Conservation (phyloP, 2,329 filamentous ascomycete species). For the Monosporascus sp. region DNA sequence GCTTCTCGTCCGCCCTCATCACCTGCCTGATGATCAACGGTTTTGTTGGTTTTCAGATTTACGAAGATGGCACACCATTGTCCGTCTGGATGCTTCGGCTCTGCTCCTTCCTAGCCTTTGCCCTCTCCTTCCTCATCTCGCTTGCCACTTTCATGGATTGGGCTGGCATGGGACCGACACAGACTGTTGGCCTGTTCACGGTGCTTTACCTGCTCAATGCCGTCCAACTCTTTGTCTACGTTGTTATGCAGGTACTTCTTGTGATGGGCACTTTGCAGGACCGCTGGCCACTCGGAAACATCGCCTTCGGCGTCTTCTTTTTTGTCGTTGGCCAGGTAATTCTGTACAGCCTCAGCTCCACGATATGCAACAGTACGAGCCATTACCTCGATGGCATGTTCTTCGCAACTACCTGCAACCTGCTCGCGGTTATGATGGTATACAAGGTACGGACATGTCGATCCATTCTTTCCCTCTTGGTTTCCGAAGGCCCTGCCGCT, state of each 20-base stretch:
- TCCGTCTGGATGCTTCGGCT: conserved; percentile 89
- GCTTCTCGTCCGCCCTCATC: conserved; percentile 77
- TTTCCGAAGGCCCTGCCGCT: conserved; percentile 17
- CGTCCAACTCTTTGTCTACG: conserved; percentile 78
- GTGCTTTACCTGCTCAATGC: conserved; percentile 90
- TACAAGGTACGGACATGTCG: conserved; percentile 67
- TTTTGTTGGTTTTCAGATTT: conserved; percentile 96
- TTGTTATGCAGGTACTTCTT: conserved; percentile 81
- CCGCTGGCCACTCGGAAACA: conserved; percentile 91
- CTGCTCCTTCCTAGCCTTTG: conserved; percentile 74
- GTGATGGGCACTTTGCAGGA: conserved; percentile 89
- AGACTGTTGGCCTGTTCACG: conserved; percentile 84
- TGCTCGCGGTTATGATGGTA: conserved; percentile 97
- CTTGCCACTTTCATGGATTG: conserved; percentile 90
- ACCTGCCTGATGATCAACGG: conserved; percentile 93
- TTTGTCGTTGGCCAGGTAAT: conserved; percentile 90
- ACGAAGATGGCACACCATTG: conserved; percentile 90
- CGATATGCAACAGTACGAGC: conserved; percentile 76
- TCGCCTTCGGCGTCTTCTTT: conserved; percentile 84
- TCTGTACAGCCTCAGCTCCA: conserved; percentile 81
- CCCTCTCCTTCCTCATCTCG: conserved; percentile 80
- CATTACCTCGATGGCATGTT: conserved; percentile 95
- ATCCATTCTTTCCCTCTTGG: not conserved
- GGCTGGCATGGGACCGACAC: conserved; percentile 78
- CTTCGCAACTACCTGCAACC: conserved; percentile 89